Conservation (phyloP, 1,139 yeast genomes). For the Lizanozyma gosingica region DNA sequence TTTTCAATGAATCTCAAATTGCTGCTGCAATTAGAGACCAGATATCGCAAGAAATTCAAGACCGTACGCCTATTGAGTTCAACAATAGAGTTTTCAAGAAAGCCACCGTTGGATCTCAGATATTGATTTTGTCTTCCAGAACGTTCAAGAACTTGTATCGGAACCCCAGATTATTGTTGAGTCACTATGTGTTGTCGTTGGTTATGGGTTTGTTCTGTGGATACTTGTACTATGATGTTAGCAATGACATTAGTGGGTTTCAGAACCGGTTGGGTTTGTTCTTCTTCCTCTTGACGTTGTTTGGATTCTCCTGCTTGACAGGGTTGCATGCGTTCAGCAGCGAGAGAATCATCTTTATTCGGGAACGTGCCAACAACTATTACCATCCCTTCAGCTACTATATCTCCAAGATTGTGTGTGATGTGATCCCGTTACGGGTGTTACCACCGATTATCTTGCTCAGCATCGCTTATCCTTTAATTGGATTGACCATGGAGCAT, state of each 20-base stretch:
- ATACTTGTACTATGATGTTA: constrained; percentile 67
- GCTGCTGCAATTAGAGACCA: constrained; percentile 41
- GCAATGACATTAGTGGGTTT: constrained; percentile 89
- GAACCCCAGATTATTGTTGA: constrained; percentile 75
- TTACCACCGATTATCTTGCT: constrained; percentile 81
- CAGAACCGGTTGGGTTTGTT: constrained; percentile 91
- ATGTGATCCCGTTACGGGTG: constrained; percentile 79
- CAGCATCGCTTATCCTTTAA: constrained; percentile 85
- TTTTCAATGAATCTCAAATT: constrained; percentile 41
- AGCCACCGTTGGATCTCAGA: constrained; percentile 57
- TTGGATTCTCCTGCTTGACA: constrained; percentile 89
- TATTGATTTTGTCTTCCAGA: constrained; percentile 65
- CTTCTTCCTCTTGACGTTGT: constrained; percentile 80
- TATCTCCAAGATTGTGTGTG: constrained; percentile 77
- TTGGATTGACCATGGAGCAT: constrained; percentile 74
- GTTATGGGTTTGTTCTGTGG: constrained; percentile 82
- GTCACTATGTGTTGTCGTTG: constrained; percentile 73
- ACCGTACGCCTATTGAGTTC: constrained; percentile 26
- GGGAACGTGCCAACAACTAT: constrained; percentile 92
- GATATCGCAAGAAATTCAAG: constrained; percentile 29
- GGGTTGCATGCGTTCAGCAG: constrained; percentile 82
- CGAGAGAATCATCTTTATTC: constrained; percentile 79
- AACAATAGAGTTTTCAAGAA: constrained; percentile 28
- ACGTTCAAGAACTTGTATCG: constrained; percentile 89
- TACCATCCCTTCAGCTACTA: constrained; percentile 83